Base-by-base conservation (phyloP, 1,284 basidiomycete genomes). In the Moniliophthora roreri region DNA sequence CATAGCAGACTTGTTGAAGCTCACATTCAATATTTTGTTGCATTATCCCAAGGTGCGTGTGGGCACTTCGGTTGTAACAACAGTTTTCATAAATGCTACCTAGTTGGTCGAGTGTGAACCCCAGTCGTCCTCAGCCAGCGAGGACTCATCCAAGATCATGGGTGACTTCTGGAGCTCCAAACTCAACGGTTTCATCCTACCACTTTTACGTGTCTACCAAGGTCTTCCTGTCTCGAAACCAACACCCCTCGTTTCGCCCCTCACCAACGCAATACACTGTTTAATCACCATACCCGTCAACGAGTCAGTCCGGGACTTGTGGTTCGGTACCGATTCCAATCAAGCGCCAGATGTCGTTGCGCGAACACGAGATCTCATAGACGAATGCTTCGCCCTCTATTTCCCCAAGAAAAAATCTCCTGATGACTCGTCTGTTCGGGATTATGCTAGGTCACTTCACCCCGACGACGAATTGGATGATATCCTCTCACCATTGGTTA, bases 201-300 rank as follows among this genome's bases (percentile, higher is more conserved):
- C 84, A 4, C 73, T 88, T 16, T 72, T 88, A 35, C 80, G 80
- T 36, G 74, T 81, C 6, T 90, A 90, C 67, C 77, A 82, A 53
- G 66, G 75, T 20, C 75, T 88, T 23, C 80, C 85, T 2, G 76
- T 79, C 2, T 76, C 80, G 4, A 82, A 78, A 52, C 78, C 81
- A 13, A 74, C 74, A 3, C 90, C 89, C 3, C 70, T 92, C 35
- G 72, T 80, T 1, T 63, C 82, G 0, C 90, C 90, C 1, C 71
- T 92, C 47, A 84, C 87, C 1, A 85, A 92, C 59, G 77, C 85
- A 54, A 84, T 92, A 37, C 89, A 92, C 62, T 72, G 82, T 2
- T 75, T 92, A 46, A 86, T 92, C 57, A 81, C 77, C 15, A 80
- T 91, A 50, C 90, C 90, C 45, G 70, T 90, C 37, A 74, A 74